These are phyloP conservation scores for Linaria vulgaris DNA, from an alignment of 257 asterid species.

Conservation along the genomic window DNA sequence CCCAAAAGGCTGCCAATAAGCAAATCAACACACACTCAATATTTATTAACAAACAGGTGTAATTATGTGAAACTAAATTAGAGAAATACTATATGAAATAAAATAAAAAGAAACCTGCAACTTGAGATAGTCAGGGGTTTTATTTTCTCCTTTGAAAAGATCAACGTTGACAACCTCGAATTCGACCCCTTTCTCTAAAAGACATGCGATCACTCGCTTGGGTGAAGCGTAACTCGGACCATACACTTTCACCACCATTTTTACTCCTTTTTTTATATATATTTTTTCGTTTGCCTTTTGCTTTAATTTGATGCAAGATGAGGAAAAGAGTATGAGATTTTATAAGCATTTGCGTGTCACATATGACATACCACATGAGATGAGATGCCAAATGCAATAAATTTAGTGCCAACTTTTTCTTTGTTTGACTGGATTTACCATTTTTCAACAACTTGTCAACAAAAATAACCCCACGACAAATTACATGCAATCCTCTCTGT, in stretches of 20 bases:
- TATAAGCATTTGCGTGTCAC: not conserved
- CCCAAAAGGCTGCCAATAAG: conserved; percentile 49
- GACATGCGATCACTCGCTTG: conserved; percentile 31
- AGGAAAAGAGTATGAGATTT: not conserved
- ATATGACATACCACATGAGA: too few relatives aligned
- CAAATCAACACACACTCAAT: not conserved
- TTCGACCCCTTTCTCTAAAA: conserved; percentile 28
- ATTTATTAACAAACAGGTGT: not conserved
- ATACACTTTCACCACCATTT: conserved; percentile 43
- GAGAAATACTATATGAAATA: not conserved
- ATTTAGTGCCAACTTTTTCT: not conserved
- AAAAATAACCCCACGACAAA: too few relatives aligned
- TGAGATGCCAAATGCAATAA: not conserved
- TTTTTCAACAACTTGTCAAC: not conserved
- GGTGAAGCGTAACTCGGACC: conserved; percentile 27
- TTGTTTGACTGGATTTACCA: not conserved
- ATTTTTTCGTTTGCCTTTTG: not conserved
- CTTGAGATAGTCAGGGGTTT: conserved; percentile 21
- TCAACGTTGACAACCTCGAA: conserved; percentile 26
- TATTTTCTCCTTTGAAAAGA: conserved; percentile 26
- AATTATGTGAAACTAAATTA: not conserved
- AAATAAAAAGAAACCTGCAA: conserved; percentile 26
- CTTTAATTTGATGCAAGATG: not conserved
- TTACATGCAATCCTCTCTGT: too few relatives aligned
- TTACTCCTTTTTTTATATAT: not conserved